Evolutionary conservation across 2,329 filamentous ascomycete genomes (phyloP).

Genomic region (Hymenotorrendiella dingleyae): DNA sequence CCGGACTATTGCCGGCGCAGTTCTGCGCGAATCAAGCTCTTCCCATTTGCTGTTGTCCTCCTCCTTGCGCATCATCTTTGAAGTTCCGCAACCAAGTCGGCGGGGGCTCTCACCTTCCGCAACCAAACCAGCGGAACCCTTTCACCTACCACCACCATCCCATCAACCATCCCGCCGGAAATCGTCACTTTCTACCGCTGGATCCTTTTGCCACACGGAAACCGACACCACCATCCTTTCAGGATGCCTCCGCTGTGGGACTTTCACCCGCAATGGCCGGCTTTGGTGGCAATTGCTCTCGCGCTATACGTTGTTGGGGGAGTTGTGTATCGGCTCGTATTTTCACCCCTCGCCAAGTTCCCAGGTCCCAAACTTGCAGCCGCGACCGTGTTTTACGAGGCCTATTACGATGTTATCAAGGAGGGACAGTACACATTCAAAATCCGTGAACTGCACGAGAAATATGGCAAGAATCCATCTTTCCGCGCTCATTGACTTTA

Average conservation of each 20-base stretch:
- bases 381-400: conserved; percentile 21
- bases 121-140: too few relatives aligned
- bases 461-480: conserved; percentile 11
- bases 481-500: not conserved
- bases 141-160: too few relatives aligned
- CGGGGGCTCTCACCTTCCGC: too few relatives aligned
- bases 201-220: too few relatives aligned
- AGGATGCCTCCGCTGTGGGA: conserved; percentile 3
- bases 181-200: too few relatives aligned
- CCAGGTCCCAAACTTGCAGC: conserved; percentile 30
- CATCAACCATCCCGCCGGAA: too few relatives aligned
- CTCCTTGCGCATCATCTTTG: too few relatives aligned
- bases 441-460: conserved; percentile 14
- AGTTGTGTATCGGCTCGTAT: conserved; percentile 6
- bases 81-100: too few relatives aligned
- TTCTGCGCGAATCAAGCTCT: too few relatives aligned
- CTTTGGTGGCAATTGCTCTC: not conserved
- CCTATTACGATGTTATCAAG: conserved; percentile 21
- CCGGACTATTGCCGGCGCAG: too few relatives aligned
- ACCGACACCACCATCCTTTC: too few relatives aligned
- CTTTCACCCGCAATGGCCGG: conserved; percentile 3
- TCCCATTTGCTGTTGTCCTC: too few relatives aligned
- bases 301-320: not conserved
- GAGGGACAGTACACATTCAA: conserved; percentile 15
- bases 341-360: conserved; percentile 16